Evolutionary conservation across 345 rosid species (phyloP).

Genomic region (Luvunga scandens): DNA sequence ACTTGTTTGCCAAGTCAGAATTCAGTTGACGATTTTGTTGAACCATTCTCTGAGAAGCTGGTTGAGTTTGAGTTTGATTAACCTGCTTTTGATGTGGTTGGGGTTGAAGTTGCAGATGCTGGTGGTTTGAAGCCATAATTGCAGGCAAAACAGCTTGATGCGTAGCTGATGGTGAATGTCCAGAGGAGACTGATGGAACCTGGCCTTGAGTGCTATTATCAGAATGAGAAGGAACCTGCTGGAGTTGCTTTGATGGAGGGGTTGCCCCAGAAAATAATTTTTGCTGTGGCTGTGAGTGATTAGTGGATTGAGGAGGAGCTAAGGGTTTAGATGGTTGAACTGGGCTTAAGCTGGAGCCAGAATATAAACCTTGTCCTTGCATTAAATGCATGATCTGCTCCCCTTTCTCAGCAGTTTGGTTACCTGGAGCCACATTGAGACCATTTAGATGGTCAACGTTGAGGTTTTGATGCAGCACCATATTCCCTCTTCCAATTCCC

Average conservation of each 20-base stretch:
- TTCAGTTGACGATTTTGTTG: conserved; percentile 54
- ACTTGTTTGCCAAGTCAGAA: conserved; percentile 46
- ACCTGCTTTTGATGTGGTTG: conserved; percentile 50
- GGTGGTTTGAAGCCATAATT: conserved; percentile 32
- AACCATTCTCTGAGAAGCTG: conserved; percentile 55
- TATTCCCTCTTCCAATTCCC: conserved; percentile 86
- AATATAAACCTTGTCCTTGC: conserved; percentile 62
- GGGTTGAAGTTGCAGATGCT: conserved; percentile 33
- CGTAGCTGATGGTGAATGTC: conserved; percentile 37
- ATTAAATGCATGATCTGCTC: conserved; percentile 52
- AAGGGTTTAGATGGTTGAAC: conserved; percentile 62
- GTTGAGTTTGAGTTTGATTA: conserved; percentile 45
- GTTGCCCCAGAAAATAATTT: conserved; percentile 50
- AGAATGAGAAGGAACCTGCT: conserved; percentile 61
- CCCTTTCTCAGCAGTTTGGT: conserved; percentile 70
- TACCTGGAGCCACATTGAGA: conserved; percentile 47
- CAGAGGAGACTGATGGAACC: conserved; percentile 44
- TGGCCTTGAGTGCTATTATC: conserved; percentile 63
- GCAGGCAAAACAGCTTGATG: conserved; percentile 50
- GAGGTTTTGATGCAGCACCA: conserved; percentile 60
- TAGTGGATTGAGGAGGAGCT: conserved; percentile 48
- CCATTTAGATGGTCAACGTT: conserved; percentile 72
- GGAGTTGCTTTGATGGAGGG: conserved; percentile 45
- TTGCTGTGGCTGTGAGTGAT: conserved; percentile 58
- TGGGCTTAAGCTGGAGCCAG: conserved; percentile 53